Conservation (phyloP, 2,329 filamentous ascomycete species). For the Phyllosticta paracitricarpa region DNA sequence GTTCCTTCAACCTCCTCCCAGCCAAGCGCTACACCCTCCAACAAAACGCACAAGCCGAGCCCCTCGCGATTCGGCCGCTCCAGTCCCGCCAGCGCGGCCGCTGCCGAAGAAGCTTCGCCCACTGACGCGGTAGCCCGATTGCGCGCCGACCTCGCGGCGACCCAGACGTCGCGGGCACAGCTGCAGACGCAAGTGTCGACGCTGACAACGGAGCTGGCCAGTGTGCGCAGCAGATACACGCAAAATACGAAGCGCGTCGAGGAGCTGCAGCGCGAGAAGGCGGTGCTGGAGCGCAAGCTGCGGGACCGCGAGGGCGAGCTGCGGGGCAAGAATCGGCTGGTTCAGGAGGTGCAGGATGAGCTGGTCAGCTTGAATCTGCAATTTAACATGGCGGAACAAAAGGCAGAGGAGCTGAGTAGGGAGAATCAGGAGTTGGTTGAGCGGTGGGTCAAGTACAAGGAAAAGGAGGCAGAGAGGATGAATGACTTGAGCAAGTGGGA, state of each 20-base stretch:
- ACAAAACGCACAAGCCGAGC: slow-evolving; percentile 1
- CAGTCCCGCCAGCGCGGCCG: slow-evolving; percentile 16
- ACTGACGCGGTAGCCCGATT: slow-evolving; percentile 21
- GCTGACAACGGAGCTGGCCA: slow-evolving; percentile 54
- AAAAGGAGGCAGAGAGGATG: slow-evolving; percentile 77
- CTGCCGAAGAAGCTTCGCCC: slow-evolving; percentile 17
- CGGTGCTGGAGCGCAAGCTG: slow-evolving; percentile 53
- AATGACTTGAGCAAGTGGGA: slow-evolving; percentile 39
- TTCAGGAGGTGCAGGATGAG: slow-evolving; percentile 87
- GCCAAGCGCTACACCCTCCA: slow-evolving; percentile 11
- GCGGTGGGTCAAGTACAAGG: slow-evolving; percentile 84
- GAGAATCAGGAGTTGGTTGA: slow-evolving; percentile 87
- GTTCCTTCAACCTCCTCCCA: slow-evolving; percentile 12
- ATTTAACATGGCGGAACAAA: slow-evolving; percentile 74
- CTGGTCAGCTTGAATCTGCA: slow-evolving; percentile 80
- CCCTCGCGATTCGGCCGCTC: slow-evolving; percentile 12
- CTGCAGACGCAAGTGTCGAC: slow-evolving; percentile 54
- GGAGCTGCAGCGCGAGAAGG: slow-evolving; percentile 52
- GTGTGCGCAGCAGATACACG: slow-evolving; percentile 49
- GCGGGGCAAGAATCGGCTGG: slow-evolving; percentile 68
- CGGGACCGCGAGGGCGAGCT: slow-evolving; percentile 81
- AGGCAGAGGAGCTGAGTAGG: slow-evolving; percentile 57
- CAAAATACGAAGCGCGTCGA: slow-evolving; percentile 53
- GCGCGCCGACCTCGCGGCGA: slow-evolving; percentile 59
- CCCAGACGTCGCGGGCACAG: slow-evolving; percentile 62